Base-by-base conservation (phyloP, 495 filamentous ascomycete genomes). In the Penicillium crystallinum region DNA sequence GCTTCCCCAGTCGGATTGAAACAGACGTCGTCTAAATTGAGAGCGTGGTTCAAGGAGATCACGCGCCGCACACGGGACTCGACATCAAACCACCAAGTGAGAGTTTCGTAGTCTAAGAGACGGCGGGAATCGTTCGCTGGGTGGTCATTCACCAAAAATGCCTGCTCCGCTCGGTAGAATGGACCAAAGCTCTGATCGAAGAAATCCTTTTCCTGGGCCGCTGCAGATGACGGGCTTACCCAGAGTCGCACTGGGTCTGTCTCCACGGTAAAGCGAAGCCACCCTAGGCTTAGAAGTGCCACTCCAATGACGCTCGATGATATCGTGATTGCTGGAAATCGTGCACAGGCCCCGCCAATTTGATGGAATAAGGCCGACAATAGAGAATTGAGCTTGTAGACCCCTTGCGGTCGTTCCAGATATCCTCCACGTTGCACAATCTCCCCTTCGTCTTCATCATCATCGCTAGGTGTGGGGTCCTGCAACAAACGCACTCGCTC, bases 181-280 rank as follows among this genome's bases (percentile, higher is more conserved):
- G 95, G 89, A 1, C 91, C 95, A 64, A 98, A 98, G 50, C 88
- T 90, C n/a, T 81, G 69, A 67, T 97, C 93, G 60, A 97, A 98
- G 66, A 93, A 97, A 12, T 77, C 76, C 72, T 98, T 98, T 67
- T 97, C 95, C 67, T 90, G 77, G 0, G 93, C 92, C 14, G 95
- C 91, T 36, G 82, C 82, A 2, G 92, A 97, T 11, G 87, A 86
- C 10, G 93, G 95, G 58, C 90, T 91, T 12, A 98, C 95, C 93
- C 93, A 98, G 38, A 98, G 68, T 27, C 88, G 83, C 10, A 93
- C 95, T 0, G 93, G 93, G 52, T 96, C 86, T 17, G 78, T 88
- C 64, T 97, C 95, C 49, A 98, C 77, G 2, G 83, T 75, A 57
- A 97, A 97, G 36, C 81, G 81, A 29, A 91, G 67, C 90, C 90